phyloP scores from a whole-genome alignment of 495 filamentous ascomycete species.

The Hyaloscypha finlandica region DNA sequence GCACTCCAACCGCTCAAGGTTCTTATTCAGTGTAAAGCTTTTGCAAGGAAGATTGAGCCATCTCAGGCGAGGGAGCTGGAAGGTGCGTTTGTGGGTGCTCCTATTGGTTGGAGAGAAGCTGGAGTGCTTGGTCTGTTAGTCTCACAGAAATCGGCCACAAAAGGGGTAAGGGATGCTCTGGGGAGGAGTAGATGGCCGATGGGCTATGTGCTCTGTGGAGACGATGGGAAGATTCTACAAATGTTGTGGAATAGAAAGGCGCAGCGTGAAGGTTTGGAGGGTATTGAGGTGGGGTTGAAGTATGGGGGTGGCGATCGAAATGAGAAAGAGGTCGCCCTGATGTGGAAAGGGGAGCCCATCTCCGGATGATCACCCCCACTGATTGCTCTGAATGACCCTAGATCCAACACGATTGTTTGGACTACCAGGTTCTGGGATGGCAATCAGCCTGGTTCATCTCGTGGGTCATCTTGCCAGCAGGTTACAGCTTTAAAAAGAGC shows the following conservation, averaged over 20 bases:
- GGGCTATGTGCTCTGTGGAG: slow-evolving; percentile 53
- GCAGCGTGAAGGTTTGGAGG: slow-evolving; percentile 62
- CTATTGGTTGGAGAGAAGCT: slow-evolving; percentile 62
- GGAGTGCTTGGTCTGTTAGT: slow-evolving; percentile 66
- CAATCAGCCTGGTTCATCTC: neutral
- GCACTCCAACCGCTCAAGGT: slow-evolving; percentile 55
- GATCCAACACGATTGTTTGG: neutral
- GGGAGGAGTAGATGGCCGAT: slow-evolving; percentile 66
- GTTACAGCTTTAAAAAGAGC: neutral
- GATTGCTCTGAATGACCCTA: neutral
- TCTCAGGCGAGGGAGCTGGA: slow-evolving; percentile 80
- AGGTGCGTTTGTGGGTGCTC: slow-evolving; percentile 72
- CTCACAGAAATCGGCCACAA: slow-evolving; percentile 48
- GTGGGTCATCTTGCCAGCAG: slow-evolving; percentile 7
- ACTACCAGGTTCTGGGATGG: neutral
- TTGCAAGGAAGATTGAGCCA: slow-evolving; percentile 58
- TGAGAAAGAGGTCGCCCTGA: slow-evolving; percentile 48
- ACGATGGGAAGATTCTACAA: slow-evolving; percentile 55
- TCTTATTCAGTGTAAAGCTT: slow-evolving; percentile 81
- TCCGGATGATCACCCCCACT: neutral
- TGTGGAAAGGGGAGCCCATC: slow-evolving; percentile 56
- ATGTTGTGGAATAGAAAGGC: slow-evolving; percentile 71
- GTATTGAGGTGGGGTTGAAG: slow-evolving; percentile 59
- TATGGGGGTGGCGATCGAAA: slow-evolving; percentile 40
- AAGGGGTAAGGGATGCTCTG: slow-evolving; percentile 64